Base-by-base conservation (phyloP, 331 rosid species). In the Rosa hybrid region DNA sequence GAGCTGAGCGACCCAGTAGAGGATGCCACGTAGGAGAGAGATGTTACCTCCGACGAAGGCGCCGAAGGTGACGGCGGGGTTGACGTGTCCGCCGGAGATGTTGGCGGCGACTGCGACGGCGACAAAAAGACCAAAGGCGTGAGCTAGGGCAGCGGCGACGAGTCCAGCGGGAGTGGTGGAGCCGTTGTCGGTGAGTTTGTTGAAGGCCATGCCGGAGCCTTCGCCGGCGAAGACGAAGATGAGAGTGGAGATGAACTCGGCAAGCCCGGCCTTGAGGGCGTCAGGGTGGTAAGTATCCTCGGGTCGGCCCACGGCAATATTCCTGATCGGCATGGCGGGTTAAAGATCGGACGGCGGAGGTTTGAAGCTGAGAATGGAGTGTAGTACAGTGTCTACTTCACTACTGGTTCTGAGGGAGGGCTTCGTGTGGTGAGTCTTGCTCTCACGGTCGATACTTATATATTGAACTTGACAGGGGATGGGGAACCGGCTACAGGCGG, bases 11-110 rank as follows among this genome's bases (percentile, higher is more conserved):
- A 95, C 77, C 90, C 92, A 75, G 90, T 95, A 95, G 23, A 93
- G 80, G 81, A 95, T 49, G n/a, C 96, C 96, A 42, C 98, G 98
- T 70, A 95, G 86, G 75, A 95, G 83, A 67, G 90, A 59, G 93
- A 95, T 93, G 81, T 95, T 91, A 0, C 99, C 99, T 2, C 98
- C 99, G 41, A 95, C 20, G 88, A 95, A 95, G 65, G 89, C 90
- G 5, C 98, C 99, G 83, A 95, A 95, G 64, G 99, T 95, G 39
- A 95, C 99, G 14, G 98, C 98, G 12, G 99, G 98, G 92, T 95
- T 95, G 49, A 95, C 99, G 83, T 95, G 99, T 17, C 98, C 99
- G 12, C 98, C 98, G 71, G 99, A 95, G 88, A 95, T 93, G 89
- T 95, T 95, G 56, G 93, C 94, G 1, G 77, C 54, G 13, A 95